phyloP scores from a whole-genome alignment of 441 rosid genomes.

The Adansonia gregorii region DNA sequence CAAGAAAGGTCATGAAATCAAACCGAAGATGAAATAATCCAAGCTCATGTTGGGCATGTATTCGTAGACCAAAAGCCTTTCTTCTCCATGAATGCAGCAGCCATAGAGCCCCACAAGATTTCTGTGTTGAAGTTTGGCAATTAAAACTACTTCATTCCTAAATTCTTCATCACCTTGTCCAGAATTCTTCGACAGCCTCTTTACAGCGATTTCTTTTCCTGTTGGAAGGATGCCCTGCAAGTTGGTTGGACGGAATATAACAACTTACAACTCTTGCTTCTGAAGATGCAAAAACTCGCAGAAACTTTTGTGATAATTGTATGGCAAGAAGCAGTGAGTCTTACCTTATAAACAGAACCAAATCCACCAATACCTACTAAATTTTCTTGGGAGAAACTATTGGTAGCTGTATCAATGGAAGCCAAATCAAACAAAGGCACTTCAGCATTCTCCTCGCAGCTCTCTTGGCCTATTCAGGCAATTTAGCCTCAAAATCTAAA shows the following conservation, averaged over 20 bases:
- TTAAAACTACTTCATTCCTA: constrained; percentile 13
- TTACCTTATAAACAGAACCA: constrained; percentile 16
- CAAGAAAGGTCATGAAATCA: background rate
- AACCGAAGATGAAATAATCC: constrained; percentile 16
- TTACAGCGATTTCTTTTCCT: constrained; percentile 19
- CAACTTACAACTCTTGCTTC: background rate
- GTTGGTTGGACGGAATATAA: background rate
- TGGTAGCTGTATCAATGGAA: constrained; percentile 7
- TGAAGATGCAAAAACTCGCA: background rate
- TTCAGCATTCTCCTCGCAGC: background rate
- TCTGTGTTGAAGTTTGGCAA: constrained; percentile 21
- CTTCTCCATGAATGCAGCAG: constrained; percentile 4
- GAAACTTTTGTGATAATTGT: background rate
- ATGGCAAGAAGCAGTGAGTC: background rate
- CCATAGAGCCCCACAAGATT: constrained; percentile 21
- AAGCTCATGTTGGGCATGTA: constrained; percentile 13
- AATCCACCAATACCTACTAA: constrained; percentile 5
- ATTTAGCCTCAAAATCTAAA: background rate
- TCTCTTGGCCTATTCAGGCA: background rate
- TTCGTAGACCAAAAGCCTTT: constrained; percentile 14
- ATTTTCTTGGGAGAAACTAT: constrained; percentile 13
- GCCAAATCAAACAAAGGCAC: background rate
- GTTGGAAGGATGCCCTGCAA: constrained; percentile 16
- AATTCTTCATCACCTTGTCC: constrained; percentile 18
- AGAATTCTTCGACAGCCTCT: constrained; percentile 10